A percentile compares a stretch with the other conserved stretches of the same genome.
These are phyloP conservation scores for Rhizopus stolonifer DNA, from an alignment of 371 early-diverging fungal species.

Conservation along the genomic window DNA sequence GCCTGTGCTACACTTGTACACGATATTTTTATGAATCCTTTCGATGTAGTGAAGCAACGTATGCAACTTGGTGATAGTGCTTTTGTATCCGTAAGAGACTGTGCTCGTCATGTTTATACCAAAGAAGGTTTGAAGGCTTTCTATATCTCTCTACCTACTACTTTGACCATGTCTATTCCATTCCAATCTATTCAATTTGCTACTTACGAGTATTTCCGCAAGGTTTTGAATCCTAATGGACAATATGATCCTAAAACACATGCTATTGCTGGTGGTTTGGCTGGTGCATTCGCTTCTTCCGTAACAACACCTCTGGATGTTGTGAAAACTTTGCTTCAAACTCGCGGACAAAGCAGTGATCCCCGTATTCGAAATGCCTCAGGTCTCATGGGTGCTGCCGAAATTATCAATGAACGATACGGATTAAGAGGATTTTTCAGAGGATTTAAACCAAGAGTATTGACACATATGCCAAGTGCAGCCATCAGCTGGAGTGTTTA, in stretches of 20 bases:
- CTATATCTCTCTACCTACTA: slow-evolving; percentile 91
- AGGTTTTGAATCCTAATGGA: slow-evolving; percentile 75
- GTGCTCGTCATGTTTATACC: slow-evolving; percentile 61
- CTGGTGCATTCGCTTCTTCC: slow-evolving; percentile 85
- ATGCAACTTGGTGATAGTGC: slow-evolving; percentile 80
- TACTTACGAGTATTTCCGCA: slow-evolving; percentile 83
- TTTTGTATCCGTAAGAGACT: slow-evolving; percentile 63
- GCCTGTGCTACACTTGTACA: slow-evolving; percentile 82
- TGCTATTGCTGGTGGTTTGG: slow-evolving; percentile 79
- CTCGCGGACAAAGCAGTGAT: slow-evolving; percentile 72
- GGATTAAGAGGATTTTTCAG: slow-evolving; percentile 76
- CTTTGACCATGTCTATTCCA: slow-evolving; percentile 87
- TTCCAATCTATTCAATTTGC: slow-evolving; percentile 91
- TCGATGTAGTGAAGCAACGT: slow-evolving; percentile 92
- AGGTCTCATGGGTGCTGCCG: slow-evolving; percentile 68
- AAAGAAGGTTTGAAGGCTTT: slow-evolving; percentile 84
- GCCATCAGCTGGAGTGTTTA: slow-evolving; percentile 92
- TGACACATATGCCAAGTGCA: slow-evolving; percentile 87
- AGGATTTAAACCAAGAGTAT: slow-evolving; percentile 76
- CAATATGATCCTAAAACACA: slow-evolving; percentile 82
- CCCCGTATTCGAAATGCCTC: slow-evolving; percentile 62
- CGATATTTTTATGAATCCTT: slow-evolving; percentile 90
- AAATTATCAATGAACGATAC: slow-evolving; percentile 69
- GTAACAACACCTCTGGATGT: slow-evolving; percentile 91
- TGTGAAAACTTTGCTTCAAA: slow-evolving; percentile 88